Percentiles rank a stretch among this genome's conserved stretches.
Evolutionary conservation across 257 asterid species (phyloP).

Genomic region (Eucommia ulmoides): DNA sequence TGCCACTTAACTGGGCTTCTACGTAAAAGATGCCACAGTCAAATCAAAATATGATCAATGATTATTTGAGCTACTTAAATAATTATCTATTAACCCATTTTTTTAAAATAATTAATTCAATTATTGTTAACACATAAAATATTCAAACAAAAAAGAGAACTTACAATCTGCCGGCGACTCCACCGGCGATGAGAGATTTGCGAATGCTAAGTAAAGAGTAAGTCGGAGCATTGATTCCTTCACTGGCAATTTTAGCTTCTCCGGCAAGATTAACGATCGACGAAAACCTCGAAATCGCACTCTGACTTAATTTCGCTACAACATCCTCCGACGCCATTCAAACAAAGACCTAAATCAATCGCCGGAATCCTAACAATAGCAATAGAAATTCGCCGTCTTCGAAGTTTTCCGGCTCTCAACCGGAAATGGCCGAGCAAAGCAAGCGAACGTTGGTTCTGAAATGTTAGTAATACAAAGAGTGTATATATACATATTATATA

Average conservation of each 20-base stretch:
- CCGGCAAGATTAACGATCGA: neutral
- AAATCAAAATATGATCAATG: no score
- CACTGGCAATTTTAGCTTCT: neutral
- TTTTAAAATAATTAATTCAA: no score
- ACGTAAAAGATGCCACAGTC: no score
- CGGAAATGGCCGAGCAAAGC: no score
- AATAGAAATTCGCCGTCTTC: neutral
- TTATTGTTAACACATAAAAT: no score
- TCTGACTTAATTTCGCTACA: neutral
- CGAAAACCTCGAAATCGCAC: neutral
- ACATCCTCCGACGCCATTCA: slow-evolving; percentile 3
- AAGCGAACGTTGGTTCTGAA: no score
- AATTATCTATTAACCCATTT: no score
- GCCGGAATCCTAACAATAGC: neutral
- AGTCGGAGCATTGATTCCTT: neutral
- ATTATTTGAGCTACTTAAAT: no score
- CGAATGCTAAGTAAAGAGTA: neutral
- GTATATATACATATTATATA: no score
- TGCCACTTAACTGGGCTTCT: no score
- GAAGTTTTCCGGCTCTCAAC: no score
- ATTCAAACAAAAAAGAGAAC: neutral
- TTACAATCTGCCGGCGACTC: neutral
- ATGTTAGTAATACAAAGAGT: no score
- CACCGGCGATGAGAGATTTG: slow-evolving; percentile 2
- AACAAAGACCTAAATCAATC: neutral